These are phyloP conservation scores for Candida railenensis DNA, from an alignment of 805 yeast genomes.

Conservation along the genomic window DNA sequence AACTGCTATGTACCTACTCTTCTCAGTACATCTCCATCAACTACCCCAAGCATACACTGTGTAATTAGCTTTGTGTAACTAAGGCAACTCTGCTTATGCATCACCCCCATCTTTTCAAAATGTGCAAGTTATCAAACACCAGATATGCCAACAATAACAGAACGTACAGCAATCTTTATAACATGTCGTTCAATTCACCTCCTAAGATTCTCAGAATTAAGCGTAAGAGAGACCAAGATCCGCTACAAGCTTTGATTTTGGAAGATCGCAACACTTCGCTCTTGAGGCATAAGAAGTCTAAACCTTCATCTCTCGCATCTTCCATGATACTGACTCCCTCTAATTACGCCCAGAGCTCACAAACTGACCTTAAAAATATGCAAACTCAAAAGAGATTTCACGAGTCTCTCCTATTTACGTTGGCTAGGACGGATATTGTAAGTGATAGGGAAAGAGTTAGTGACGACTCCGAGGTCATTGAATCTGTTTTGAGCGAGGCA, in stretches of 20 bases:
- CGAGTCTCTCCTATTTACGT: slow-evolving; percentile 28
- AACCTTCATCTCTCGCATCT: slow-evolving; percentile 32
- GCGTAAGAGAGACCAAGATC: slow-evolving; percentile 83
- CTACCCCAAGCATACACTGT: too few species aligned
- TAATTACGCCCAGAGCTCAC: neutral
- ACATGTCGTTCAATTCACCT: slow-evolving; percentile 14
- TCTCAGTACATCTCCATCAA: too few species aligned
- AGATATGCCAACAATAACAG: neutral
- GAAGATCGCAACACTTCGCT: slow-evolving; percentile 30
- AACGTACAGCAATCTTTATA: neutral
- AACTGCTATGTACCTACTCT: too few species aligned
- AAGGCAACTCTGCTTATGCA: neutral
- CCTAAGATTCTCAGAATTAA: slow-evolving; percentile 81
- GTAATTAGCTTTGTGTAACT: neutral
- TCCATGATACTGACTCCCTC: slow-evolving; percentile 20
- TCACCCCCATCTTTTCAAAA: neutral
- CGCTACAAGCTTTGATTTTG: slow-evolving; percentile 72
- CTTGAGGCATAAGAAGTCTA: slow-evolving; percentile 31
- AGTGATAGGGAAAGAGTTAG: slow-evolving; percentile 16
- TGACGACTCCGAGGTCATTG: slow-evolving; percentile 18
- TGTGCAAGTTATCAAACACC: neutral
- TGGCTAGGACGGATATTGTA: slow-evolving; percentile 32
- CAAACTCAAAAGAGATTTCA: slow-evolving; percentile 9
- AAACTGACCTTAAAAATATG: slow-evolving; percentile 10
- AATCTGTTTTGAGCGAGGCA: slow-evolving; percentile 26